Percentiles rank a stretch among this genome's conserved stretches.
phyloP scores from a whole-genome alignment of 805 yeast genomes.

The Isabelozyma gotoi region DNA sequence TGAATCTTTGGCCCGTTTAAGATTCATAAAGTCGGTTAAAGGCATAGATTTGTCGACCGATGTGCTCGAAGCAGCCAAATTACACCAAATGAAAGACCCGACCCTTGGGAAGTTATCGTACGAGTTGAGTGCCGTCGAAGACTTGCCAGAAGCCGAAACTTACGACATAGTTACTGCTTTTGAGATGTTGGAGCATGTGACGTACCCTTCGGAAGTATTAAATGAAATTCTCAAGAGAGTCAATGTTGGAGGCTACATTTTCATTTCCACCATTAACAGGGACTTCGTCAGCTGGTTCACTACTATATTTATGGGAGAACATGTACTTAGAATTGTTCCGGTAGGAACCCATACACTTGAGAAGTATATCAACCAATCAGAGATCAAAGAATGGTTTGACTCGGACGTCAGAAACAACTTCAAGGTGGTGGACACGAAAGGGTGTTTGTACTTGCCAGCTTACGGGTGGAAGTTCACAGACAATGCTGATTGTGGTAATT shows the following conservation, averaged over 20 bases:
- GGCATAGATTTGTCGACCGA: constrained; percentile 88
- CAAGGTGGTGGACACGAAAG: constrained; percentile 65
- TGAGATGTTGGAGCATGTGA: constrained; percentile 95
- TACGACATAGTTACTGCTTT: constrained; percentile 86
- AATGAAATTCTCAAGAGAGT: constrained; percentile 66
- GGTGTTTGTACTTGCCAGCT: constrained; percentile 80
- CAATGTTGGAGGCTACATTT: constrained; percentile 79
- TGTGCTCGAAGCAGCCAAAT: constrained; percentile 74
- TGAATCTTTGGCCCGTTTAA: constrained; percentile 81
- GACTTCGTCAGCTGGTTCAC: constrained; percentile 87
- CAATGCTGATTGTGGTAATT: constrained; percentile 70
- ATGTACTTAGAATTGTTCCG: constrained; percentile 79
- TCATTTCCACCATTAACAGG: constrained; percentile 89
- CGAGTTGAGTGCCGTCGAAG: constrained; percentile 61
- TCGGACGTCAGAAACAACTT: constrained; percentile 38
- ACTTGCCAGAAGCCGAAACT: constrained; percentile 41
- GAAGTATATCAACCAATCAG: constrained; percentile 79
- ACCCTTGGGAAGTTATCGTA: constrained; percentile 58
- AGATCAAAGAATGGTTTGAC: constrained; percentile 66
- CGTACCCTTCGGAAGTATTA: constrained; percentile 73
- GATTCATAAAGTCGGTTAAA: constrained; percentile 57
- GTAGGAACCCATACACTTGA: constrained; percentile 85
- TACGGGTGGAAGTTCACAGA: constrained; percentile 80
- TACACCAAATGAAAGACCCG: constrained; percentile 71
- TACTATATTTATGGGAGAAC: constrained; percentile 88